Conservation (phyloP, 306 rosid species). For the Sechiopsis laciniata region DNA sequence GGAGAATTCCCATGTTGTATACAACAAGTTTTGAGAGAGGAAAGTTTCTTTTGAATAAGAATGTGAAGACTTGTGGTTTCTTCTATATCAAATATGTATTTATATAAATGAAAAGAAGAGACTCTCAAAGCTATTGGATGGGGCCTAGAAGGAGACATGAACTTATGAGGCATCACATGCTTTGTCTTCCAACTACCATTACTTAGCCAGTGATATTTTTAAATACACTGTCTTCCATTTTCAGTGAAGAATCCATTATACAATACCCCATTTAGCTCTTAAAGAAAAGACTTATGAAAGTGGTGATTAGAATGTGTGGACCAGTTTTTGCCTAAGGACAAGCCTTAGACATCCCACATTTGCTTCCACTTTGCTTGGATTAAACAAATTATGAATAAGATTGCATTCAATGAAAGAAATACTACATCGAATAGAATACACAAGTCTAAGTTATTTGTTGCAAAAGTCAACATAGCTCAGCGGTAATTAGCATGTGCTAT, state of each 20-base stretch:
- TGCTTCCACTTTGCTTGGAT: too few species aligned
- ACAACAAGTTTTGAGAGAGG: neutral
- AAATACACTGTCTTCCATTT: too few species aligned
- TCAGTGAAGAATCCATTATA: neutral
- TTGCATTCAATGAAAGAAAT: neutral
- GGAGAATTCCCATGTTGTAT: neutral
- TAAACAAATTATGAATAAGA: neutral
- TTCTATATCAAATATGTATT: neutral
- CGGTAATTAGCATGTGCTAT: too few species aligned
- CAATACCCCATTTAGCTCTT: neutral
- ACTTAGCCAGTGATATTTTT: neutral
- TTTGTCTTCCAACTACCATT: constrained; percentile 6
- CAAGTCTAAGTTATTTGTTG: neutral
- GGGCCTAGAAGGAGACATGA: neutral
- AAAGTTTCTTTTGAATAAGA: neutral
- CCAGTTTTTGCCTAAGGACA: neutral
- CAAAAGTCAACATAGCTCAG: too few species aligned
- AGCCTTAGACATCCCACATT: constrained; percentile 2
- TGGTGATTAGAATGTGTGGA: neutral
- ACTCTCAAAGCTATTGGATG: neutral
- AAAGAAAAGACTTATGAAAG: neutral
- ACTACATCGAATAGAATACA: neutral
- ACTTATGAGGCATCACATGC: constrained; percentile 3
- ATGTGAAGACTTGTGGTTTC: neutral
- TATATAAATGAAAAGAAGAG: neutral